Conservation (phyloP, 225 moss, liverwort and hornwort species). For the Sphagnum tenellum region DNA sequence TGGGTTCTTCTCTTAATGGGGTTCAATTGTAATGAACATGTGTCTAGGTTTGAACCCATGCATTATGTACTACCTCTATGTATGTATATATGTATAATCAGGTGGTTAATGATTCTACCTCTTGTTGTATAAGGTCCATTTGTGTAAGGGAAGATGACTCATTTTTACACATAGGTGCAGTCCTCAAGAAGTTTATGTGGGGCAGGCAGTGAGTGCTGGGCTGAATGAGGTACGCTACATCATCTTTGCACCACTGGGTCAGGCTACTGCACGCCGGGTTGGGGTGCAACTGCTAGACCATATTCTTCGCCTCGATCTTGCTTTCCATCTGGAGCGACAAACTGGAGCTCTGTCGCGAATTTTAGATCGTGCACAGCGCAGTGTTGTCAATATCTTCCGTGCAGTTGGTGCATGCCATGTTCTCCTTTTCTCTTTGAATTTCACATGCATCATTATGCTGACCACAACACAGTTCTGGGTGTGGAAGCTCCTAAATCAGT, state of each 20-base stretch:
- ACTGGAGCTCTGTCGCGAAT: constrained; percentile 91
- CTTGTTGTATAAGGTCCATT: constrained; percentile 3
- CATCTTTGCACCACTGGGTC: constrained; percentile 95
- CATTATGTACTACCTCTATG: no score
- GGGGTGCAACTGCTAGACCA: constrained; percentile 89
- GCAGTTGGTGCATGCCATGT: constrained; percentile 49
- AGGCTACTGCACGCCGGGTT: constrained; percentile 80
- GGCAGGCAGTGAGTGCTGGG: constrained; percentile 77
- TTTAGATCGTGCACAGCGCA: constrained; percentile 94
- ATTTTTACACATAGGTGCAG: no score
- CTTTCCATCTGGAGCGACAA: constrained; percentile 85
- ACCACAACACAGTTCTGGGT: no score
- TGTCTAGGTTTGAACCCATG: no score
- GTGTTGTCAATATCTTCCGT: constrained; percentile 90
- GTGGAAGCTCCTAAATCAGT: no score
- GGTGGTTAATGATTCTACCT: no score
- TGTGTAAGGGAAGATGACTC: neutral
- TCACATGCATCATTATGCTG: no score
- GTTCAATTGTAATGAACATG: no score
- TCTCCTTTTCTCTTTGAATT: no score
- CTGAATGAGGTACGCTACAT: constrained; percentile 88
- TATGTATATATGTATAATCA: no score
- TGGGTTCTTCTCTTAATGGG: no score
- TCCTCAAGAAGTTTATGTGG: neutral
- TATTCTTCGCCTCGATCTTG: constrained; percentile 71